Base-by-base conservation (phyloP, 129 eudicot species). In the Apium graveolens region DNA sequence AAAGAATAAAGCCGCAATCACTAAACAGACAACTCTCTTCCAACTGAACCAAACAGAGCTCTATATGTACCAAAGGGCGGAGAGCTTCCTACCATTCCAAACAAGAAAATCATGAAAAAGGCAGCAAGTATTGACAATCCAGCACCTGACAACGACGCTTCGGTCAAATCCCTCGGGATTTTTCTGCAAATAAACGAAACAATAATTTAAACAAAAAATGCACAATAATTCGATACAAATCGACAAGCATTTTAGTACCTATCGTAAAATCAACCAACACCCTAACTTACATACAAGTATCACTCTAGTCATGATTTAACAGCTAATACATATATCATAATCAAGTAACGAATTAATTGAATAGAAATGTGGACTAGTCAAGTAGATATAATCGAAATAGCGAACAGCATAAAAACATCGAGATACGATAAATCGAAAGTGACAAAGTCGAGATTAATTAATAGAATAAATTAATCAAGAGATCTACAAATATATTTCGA, bases 91-190 rank as follows among this genome's bases (percentile, higher is more conserved):
- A 92, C 99, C 99, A 95, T 95, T 84, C 96, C 99, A 89, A 95
- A 95, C 79, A 95, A 83, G 85, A 95, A 92, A 68, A 89, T 82
- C 95, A 95, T 95, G 79, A 84, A 80, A 73, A 95, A 76, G 66
- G 99, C 99, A 21, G 99, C 99, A 77, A 92, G 51, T 74, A 95
- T 87, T 65, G 99, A 95, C 88, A 95, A 85, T 80, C 99, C 96
- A 79, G 97, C 99, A 82, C 99, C 99, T 49, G 99, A 92, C 65
- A 95, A 88, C 73, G 99, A 91, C 42, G 99, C 99, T 80, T 95
- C 99, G 17, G 99, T 95, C 87, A 95, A 92, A 87, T 95, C 99
- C 85, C 99, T 82, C 66, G 99, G 99, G 73, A 95, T 92, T 86
- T 95, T 95, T 79, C 99, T 95, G 97, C 80, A 80, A 87, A 41